phyloP scores from a whole-genome alignment of 2,329 filamentous ascomycete species.

The Trichophyton benhamiae region DNA sequence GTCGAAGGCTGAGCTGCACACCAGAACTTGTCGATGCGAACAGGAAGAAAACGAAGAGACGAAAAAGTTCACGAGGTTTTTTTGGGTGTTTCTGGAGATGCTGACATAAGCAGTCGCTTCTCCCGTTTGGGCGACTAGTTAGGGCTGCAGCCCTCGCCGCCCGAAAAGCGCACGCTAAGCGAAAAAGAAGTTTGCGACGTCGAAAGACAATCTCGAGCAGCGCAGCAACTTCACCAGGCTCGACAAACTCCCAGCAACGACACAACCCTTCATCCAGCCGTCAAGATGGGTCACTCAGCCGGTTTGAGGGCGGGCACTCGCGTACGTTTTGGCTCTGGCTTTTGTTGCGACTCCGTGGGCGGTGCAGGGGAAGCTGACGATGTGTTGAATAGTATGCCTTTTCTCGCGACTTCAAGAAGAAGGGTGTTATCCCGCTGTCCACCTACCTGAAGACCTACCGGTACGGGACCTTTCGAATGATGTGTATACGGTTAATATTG shows the following conservation, averaged over 20 bases:
- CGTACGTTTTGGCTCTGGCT: conserved; percentile 41
- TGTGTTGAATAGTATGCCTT: conserved; percentile 60
- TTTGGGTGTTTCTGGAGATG: neutral
- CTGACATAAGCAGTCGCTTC: conserved; percentile 5
- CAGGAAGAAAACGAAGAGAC: conserved; percentile 18
- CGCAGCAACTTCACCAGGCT: conserved; percentile 13
- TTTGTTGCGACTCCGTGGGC: conserved; percentile 3
- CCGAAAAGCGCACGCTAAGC: conserved; percentile 12
- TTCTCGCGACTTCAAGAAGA: conserved; percentile 85
- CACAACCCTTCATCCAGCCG: conserved; percentile 30
- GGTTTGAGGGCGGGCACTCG: conserved; percentile 79
- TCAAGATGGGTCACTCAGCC: conserved; percentile 73
- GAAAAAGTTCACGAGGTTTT: conserved; percentile 10
- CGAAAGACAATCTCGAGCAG: neutral
- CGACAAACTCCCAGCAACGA: conserved; percentile 31
- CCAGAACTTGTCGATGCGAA: conserved; percentile 10
- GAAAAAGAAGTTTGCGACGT: conserved; percentile 12
- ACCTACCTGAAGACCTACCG: conserved; percentile 94
- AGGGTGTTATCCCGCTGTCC: conserved; percentile 82
- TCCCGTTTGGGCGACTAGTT: conserved; percentile 8
- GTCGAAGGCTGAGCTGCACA: conserved; percentile 17
- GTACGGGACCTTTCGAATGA: conserved; percentile 37
- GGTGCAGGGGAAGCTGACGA: conserved; percentile 24
- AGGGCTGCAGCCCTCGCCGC: conserved; percentile 13
- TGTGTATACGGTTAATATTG: conserved; percentile 4